phyloP scores from a whole-genome alignment of 768 basidiomycete genomes.

The Krasilnikovozyma curviuscula region DNA sequence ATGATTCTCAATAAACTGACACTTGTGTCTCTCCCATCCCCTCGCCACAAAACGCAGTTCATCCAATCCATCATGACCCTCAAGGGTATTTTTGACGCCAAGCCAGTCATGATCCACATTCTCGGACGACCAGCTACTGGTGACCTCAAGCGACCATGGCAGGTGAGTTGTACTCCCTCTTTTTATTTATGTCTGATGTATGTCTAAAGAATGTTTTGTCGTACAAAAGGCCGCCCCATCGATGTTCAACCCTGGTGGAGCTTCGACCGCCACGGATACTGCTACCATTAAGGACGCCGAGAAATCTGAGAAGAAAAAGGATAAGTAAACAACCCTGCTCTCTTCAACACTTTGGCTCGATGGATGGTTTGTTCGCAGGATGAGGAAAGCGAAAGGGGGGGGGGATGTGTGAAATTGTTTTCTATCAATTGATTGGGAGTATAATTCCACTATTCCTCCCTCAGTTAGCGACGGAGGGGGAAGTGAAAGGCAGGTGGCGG shows the following conservation, averaged over 20 bases:
- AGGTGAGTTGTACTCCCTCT: no score
- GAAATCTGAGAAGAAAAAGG: constrained; percentile 71
- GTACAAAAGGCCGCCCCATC: constrained; percentile 38
- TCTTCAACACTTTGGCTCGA: no score
- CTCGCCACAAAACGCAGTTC: constrained; percentile 31
- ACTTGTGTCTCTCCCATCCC: neutral
- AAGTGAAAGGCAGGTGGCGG: no score
- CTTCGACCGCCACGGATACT: constrained; percentile 66
- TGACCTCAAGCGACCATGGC: constrained; percentile 79
- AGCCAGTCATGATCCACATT: constrained; percentile 49
- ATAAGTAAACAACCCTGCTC: no score
- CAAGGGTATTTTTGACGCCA: constrained; percentile 74
- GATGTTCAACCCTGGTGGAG: constrained; percentile 42
- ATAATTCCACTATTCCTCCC: no score
- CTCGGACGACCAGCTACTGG: constrained; percentile 61
- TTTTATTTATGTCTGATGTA: no score
- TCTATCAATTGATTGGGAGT: no score
- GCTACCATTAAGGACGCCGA: constrained; percentile 76
- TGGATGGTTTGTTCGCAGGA: no score
- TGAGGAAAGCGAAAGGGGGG: no score
- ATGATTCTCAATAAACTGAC: neutral
- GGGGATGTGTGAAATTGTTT: no score
- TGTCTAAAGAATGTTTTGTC: no score
- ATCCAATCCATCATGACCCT: constrained; percentile 89
- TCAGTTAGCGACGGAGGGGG: no score